phyloP scores from a whole-genome alignment of 495 filamentous ascomycete species.

The Rostrohypoxylon terebratum region DNA sequence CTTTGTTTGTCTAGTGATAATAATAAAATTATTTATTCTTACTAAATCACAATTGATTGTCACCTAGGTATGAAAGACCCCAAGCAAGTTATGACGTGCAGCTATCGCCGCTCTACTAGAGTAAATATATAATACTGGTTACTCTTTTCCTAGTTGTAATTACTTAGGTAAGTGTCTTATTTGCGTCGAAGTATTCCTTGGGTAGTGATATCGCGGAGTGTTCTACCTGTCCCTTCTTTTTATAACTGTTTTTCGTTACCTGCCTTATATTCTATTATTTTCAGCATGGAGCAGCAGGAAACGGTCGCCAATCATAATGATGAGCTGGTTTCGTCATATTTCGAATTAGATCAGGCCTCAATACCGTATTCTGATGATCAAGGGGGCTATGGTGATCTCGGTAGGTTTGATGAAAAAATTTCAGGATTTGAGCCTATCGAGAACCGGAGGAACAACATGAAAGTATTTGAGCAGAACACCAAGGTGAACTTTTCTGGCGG shows the following conservation, averaged over 20 bases:
- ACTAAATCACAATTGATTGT: not conserved
- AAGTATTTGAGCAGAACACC: not conserved
- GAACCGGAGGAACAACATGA: not conserved
- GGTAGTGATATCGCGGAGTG: not conserved
- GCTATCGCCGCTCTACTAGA: too few relatives aligned
- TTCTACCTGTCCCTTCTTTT: not conserved
- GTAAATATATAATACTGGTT: too few relatives aligned
- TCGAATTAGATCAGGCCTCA: conserved; percentile 22
- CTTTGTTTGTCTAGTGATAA: not conserved
- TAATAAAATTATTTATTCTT: not conserved
- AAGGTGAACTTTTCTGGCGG: conserved; percentile 25
- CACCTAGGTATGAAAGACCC: not conserved
- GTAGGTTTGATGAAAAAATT: conserved; percentile 4
- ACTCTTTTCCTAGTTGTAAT: too few relatives aligned
- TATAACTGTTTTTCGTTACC: not conserved
- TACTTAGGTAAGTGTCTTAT: too few relatives aligned
- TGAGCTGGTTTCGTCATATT: conserved; percentile 23
- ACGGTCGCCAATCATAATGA: not conserved
- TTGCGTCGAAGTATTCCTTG: too few relatives aligned
- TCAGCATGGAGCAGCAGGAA: not conserved
- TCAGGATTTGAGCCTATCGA: conserved; percentile 7
- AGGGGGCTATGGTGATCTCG: not conserved
- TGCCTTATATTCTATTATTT: not conserved
- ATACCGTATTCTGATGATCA: not conserved
- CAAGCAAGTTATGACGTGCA: too few relatives aligned